phyloP scores from a whole-genome alignment of 345 rosid genomes.

The Alliaria petiolata region DNA sequence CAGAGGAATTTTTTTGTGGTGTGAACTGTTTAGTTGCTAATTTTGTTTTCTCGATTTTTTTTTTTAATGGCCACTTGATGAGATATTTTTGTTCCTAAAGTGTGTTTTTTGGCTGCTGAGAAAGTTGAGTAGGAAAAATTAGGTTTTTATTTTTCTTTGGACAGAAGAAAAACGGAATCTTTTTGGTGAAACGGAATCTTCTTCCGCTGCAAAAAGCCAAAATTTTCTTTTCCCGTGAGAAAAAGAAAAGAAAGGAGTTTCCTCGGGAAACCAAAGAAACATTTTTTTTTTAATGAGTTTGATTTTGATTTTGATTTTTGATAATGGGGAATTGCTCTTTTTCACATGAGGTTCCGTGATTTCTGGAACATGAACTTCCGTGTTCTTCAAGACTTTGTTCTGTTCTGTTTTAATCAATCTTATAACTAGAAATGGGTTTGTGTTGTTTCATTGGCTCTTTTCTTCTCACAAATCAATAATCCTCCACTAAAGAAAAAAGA shows the following conservation, averaged over 20 bases:
- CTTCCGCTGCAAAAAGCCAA: constrained; percentile 20
- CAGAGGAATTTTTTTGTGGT: constrained; percentile 18
- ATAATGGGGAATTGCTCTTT: constrained; percentile 21
- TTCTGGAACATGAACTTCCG: constrained; percentile 47
- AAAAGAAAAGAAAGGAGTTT: constrained; percentile 22
- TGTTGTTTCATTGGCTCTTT: background rate
- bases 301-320: too few species aligned
- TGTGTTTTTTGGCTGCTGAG: constrained; percentile 24
- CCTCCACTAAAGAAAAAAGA: constrained; percentile 19
- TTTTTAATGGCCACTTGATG: constrained; percentile 27
- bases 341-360: constrained; percentile 30
- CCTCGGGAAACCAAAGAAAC: constrained; percentile 27
- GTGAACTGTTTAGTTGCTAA: constrained; percentile 8
- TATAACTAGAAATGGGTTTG: constrained; percentile 16
- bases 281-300: too few species aligned
- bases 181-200: constrained; percentile 19
- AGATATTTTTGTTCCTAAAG: constrained; percentile 23
- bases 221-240: constrained; percentile 12
- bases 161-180: constrained; percentile 10
- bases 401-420: constrained; percentile 29
- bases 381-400: constrained; percentile 54
- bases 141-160: constrained; percentile 6
- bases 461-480: background rate
- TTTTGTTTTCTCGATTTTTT: background rate
- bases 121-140: constrained; percentile 11